Evolutionary conservation across 23 red algal species (phyloP), one percentile per base, ranked within the genome.

Genomic region (Gracilariopsis chorda): DNA sequence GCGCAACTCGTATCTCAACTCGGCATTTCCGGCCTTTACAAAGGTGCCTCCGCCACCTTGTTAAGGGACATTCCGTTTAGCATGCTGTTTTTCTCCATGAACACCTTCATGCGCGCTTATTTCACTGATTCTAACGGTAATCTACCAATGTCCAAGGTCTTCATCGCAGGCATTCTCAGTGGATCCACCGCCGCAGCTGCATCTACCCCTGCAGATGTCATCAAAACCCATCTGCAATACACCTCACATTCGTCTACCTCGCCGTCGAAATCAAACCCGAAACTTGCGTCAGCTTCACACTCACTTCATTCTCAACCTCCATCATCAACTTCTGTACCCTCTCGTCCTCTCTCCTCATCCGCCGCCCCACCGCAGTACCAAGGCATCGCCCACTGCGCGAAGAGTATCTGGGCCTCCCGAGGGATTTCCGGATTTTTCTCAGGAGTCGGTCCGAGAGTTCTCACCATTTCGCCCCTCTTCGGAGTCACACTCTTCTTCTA

Each of bases 51-150:
- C 5, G 92, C 96, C 25, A 98, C 96, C 19, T 64, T 95, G 39
- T 57, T 83, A 21, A 74, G 96, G 30, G 96, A 98, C 82, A 91
- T 98, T 29, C 96, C 96, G 0, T 98, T 98, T 82, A 91, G 83
- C 74, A 92, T 94, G 23, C 68, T 98, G 72, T 98, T 95, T 79
- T 98, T 98, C 90, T 67, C 82, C 30, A 57, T 94, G 80, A 94
- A 94, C 48, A 72, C 95, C 32, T 42, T 34, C 32, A 27, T 98
- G 14, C 90, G 88, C 48, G 48, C 45, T 3, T 23, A 24, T 12
- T 79, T 98, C 53, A 70, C 82, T 29, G 77, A 80, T 21, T 37
- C 27, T 4, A 28, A 76, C 1, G 90, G 84, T 32, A 46, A 43
- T n/a, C 27, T 91, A 20, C 82, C 84, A 3, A 94, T 94, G 9